A percentile compares a stretch with the other conserved stretches of the same genome.
phyloP scores from a whole-genome alignment of 257 asterid species.

The Salvia hispanica region DNA sequence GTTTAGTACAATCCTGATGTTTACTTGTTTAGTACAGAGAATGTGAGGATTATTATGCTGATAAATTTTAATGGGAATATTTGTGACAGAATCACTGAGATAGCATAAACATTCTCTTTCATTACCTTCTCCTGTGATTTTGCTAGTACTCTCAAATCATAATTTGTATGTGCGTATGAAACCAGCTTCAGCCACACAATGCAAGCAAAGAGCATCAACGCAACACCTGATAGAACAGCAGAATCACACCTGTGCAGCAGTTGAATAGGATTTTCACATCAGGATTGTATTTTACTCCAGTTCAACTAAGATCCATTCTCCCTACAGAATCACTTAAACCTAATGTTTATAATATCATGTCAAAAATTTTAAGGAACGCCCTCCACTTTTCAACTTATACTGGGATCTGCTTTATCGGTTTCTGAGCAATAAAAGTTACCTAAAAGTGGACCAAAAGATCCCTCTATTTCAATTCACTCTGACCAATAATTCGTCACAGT shows the following conservation, averaged over 20 bases:
- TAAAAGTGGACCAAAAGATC: not conserved
- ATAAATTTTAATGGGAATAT: slow-evolving; percentile 1
- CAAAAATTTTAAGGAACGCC: not conserved
- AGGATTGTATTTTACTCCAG: slow-evolving; percentile 21
- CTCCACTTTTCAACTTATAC: slow-evolving; percentile 7
- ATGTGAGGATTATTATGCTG: not conserved
- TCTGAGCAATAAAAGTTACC: not conserved
- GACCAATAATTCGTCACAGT: not conserved
- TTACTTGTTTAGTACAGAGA: not conserved
- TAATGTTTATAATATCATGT: slow-evolving; percentile 10
- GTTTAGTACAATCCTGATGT: not conserved
- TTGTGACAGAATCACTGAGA: slow-evolving; percentile 9
- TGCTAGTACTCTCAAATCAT: slow-evolving; percentile 77
- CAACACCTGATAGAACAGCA: slow-evolving; percentile 86
- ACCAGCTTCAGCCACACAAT: slow-evolving; percentile 93
- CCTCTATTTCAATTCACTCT: not conserved
- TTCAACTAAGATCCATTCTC: slow-evolving; percentile 14
- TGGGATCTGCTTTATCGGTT: not conserved
- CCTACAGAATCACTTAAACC: slow-evolving; percentile 12
- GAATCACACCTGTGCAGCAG: slow-evolving; percentile 80
- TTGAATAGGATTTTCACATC: slow-evolving; percentile 28
- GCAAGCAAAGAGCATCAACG: slow-evolving; percentile 76
- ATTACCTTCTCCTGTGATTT: slow-evolving; percentile 81
- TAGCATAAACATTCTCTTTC: slow-evolving; percentile 3
- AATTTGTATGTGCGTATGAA: slow-evolving; percentile 91